Conservation (phyloP, 495 filamentous ascomycete species). For the Darksidea phi region DNA sequence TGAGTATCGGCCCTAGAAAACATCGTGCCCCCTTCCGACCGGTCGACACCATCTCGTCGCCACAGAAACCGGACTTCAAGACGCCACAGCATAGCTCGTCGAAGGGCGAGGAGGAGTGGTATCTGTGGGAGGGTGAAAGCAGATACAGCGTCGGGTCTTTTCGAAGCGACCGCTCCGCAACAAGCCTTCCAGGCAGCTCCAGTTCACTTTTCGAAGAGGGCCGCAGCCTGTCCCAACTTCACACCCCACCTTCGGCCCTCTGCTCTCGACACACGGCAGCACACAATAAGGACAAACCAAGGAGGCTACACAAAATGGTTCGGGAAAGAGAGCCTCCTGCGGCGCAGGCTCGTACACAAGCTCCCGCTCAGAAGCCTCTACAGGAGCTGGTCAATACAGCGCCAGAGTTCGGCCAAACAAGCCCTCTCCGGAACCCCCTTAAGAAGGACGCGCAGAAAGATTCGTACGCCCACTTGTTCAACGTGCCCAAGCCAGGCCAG, state of each 20-base stretch:
- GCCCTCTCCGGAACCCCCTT: constrained; percentile 47
- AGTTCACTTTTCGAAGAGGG: constrained; percentile 28
- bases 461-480: constrained; percentile 30
- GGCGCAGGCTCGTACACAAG: constrained; percentile 26
- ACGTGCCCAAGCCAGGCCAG: constrained; percentile 31
- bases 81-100: not conserved
- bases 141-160: constrained; percentile 1
- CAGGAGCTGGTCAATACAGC: constrained; percentile 37
- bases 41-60: constrained; percentile 39
- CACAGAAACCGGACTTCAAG: constrained; percentile 35
- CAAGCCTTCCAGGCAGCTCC: constrained; percentile 18
- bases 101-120: not conserved
- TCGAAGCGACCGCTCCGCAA: constrained; percentile 3
- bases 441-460: constrained; percentile 34
- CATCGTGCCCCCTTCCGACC: constrained; percentile 35
- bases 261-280: not conserved
- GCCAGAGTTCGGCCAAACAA: constrained; percentile 62
- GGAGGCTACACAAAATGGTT: constrained; percentile 31
- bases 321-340: constrained; percentile 36
- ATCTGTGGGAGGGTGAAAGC: not conserved
- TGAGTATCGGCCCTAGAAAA: constrained; percentile 21
- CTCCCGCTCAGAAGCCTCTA: constrained; percentile 25
- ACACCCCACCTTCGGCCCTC: not conserved
- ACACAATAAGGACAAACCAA: not conserved
- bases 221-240: not conserved